A percentile compares a stretch with the other conserved stretches of the same genome.
Evolutionary conservation across 2,329 filamentous ascomycete genomes (phyloP).

Genomic region (Thelonectria rubi): DNA sequence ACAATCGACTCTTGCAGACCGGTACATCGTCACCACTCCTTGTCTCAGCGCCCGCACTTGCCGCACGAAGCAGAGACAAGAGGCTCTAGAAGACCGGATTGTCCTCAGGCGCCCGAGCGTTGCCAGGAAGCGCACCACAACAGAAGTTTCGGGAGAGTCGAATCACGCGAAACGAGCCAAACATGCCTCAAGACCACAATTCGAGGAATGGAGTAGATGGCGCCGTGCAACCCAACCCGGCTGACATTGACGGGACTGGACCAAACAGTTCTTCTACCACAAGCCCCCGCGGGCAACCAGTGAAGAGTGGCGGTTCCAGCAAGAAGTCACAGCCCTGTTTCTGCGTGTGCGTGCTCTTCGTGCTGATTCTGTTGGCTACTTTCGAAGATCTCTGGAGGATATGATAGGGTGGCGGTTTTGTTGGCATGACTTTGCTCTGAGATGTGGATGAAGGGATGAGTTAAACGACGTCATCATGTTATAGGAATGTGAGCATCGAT

Average conservation of each 20-base stretch:
- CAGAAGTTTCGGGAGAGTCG: not conserved
- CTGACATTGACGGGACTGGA: not conserved
- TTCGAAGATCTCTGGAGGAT: not conserved
- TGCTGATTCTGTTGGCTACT: slow-evolving; percentile 4
- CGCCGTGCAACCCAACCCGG: not conserved
- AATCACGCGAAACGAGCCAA: slow-evolving; percentile 6
- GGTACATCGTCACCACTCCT: not conserved
- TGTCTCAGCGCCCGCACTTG: not conserved
- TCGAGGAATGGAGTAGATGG: not conserved
- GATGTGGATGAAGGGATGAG: not conserved
- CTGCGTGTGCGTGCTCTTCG: not conserved
- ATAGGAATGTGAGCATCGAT: slow-evolving; percentile 27
- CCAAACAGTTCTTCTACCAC: slow-evolving; percentile 1
- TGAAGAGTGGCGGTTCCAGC: slow-evolving; percentile 11
- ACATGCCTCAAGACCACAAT: not conserved
- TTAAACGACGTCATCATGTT: not conserved
- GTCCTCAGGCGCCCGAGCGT: not conserved
- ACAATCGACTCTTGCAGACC: not conserved
- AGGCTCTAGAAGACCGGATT: slow-evolving; percentile 3
- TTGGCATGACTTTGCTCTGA: not conserved
- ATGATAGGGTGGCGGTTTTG: not conserved
- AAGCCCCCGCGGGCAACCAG: not conserved
- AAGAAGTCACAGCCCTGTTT: not conserved
- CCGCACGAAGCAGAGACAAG: not conserved
- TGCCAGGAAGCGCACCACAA: not conserved